phyloP scores from a whole-genome alignment of 2,329 filamentous ascomycete genomes.

The Apiospora rasikravindrae region DNA sequence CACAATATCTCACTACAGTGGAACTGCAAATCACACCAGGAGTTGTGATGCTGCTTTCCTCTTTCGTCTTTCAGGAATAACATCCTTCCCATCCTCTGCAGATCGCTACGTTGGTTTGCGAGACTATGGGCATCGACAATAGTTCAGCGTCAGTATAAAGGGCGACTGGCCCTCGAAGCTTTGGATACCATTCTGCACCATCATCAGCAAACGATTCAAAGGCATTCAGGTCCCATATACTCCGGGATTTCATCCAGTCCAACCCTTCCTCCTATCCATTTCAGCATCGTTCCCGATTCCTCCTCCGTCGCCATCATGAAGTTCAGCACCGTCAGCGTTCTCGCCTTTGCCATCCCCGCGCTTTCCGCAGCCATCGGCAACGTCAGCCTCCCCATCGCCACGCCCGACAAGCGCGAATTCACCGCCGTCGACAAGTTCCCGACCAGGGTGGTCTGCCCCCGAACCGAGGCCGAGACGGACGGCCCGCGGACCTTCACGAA shows the following conservation, averaged over 20 bases:
- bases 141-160: not conserved
- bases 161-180: not conserved
- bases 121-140: not conserved
- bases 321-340: conserved; percentile 6
- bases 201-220: not conserved
- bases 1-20: not conserved
- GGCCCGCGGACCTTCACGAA: conserved; percentile 13
- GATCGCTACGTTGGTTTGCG: not conserved
- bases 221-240: not conserved
- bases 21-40: too few relatives aligned
- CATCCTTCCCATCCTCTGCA: not conserved
- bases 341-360: conserved; percentile 15
- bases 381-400: not conserved
- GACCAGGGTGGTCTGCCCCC: conserved; percentile 18
- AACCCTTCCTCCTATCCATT: not conserved
- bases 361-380: conserved; percentile 19
- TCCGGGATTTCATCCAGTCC: too few relatives aligned
- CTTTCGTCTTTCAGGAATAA: too few relatives aligned
- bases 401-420: not conserved
- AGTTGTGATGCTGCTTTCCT: too few relatives aligned
- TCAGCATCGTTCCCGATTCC: not conserved
- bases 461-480: conserved; percentile 15
- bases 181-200: not conserved
- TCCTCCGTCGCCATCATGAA: conserved; percentile 13
- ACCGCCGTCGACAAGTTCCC: not conserved